A percentile compares a stretch with the other conserved stretches of the same genome.
These are phyloP conservation scores for Drechslerella coelobrocha DNA, from an alignment of 2,329 filamentous ascomycete species.

Conservation along the genomic window DNA sequence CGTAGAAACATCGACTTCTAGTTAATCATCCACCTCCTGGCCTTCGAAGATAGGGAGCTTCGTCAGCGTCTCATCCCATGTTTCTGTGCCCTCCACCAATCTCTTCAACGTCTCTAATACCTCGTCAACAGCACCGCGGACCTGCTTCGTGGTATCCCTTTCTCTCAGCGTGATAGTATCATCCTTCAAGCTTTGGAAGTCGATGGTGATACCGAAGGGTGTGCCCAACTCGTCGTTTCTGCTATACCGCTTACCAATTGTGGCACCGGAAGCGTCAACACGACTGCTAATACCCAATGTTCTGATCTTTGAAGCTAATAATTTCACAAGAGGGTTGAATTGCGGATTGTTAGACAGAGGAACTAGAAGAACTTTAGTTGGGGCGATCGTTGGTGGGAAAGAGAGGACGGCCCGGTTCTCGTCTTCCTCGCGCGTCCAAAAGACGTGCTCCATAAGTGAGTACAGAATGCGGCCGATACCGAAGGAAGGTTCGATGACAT, in stretches of 20 bases:
- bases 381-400: slow-evolving; percentile 80
- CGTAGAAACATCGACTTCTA: background rate
- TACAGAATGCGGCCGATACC: slow-evolving; percentile 96
- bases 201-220: slow-evolving; percentile 88
- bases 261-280: slow-evolving; percentile 87
- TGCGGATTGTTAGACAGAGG: slow-evolving; percentile 81
- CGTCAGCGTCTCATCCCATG: slow-evolving; percentile 73
- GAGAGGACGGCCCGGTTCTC: slow-evolving; percentile 79
- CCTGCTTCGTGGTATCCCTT: slow-evolving; percentile 87
- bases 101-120: slow-evolving; percentile 76
- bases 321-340: slow-evolving; percentile 73
- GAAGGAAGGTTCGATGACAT: slow-evolving; percentile 96
- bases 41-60: slow-evolving; percentile 84
- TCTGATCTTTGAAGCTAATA: slow-evolving; percentile 77
- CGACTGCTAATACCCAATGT: slow-evolving; percentile 79
- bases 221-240: slow-evolving; percentile 96
- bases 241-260: slow-evolving; percentile 92
- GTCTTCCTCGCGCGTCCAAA: slow-evolving; percentile 79
- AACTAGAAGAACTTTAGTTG: slow-evolving; percentile 91
- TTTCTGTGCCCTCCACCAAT: slow-evolving; percentile 69
- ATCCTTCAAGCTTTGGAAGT: slow-evolving; percentile 94
- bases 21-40: slow-evolving; percentile 67
- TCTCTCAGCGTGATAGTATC: slow-evolving; percentile 85
- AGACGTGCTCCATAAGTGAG: slow-evolving; percentile 89
- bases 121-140: slow-evolving; percentile 80